phyloP scores from a whole-genome alignment of 148 eudicot genomes.

The Nepenthes gracilis region DNA sequence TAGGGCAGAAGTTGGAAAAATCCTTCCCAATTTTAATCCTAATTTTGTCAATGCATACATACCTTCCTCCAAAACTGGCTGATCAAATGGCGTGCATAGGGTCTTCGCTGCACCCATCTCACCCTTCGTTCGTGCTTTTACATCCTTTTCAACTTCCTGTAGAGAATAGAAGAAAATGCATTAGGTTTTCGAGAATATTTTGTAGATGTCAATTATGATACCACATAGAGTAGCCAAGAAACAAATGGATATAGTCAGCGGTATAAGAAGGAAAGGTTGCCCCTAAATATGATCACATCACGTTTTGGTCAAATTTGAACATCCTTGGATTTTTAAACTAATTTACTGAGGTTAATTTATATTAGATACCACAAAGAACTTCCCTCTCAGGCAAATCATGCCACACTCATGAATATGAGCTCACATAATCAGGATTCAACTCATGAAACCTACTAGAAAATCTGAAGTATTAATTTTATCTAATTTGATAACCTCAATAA shows the following conservation, averaged over 20 bases:
- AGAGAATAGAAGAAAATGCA: background rate
- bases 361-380: no score
- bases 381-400: no score
- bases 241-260: no score
- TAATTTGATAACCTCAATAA: background rate
- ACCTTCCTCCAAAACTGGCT: slow-evolving; percentile 88
- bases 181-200: background rate
- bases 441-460: background rate
- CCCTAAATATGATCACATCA: no score
- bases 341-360: no score
- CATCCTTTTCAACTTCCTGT: slow-evolving; percentile 94
- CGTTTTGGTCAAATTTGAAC: no score
- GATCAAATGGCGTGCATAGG: slow-evolving; percentile 86
- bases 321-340: no score
- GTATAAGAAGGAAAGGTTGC: no score
- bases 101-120: slow-evolving; percentile 95
- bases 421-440: background rate
- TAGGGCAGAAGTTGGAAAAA: no score
- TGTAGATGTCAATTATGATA: background rate
- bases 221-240: slow-evolving; percentile 1
- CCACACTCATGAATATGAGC: no score
- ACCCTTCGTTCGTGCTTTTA: slow-evolving; percentile 86
- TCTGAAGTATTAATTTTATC: background rate
- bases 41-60: background rate
- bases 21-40: no score